Evolutionary conservation across 2,329 filamentous ascomycete genomes (phyloP), one percentile per base, ranked within the genome.

Genomic region (Clathrospora elynae): DNA sequence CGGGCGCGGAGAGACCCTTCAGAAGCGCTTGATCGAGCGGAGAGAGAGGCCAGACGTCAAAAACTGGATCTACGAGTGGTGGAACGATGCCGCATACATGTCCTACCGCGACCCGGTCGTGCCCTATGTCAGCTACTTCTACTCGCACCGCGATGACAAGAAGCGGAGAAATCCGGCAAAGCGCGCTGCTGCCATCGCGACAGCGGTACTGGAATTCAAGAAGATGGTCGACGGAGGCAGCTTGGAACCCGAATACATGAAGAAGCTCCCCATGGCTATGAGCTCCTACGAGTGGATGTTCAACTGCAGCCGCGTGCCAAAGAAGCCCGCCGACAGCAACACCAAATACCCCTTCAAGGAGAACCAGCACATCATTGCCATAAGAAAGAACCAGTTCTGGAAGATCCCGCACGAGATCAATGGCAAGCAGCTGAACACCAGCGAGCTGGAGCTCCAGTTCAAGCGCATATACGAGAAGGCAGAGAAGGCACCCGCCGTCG

Each of bases 281-380:
- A 90, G 90, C 78, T 93, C 89, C 68, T 97, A 96, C 78, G 79
- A 96, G 76, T 97, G 86, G 82, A 99, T 99, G 93, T 99, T 99
- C 82, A 97, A 99, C 74, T 84, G 83, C 73, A 88, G 83, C 72
- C 86, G 93, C 59, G 85, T 97, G 26, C 86, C 92, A 19, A 87
- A 87, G 39, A 86, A 86, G 63, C 87, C 89, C 9, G 81, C 84
- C 22, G 93, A 99, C 68, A 83, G 89, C 66, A 87, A 88, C 7
- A 77, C 87, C 68, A 96, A 96, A 75, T 96, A 86, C 73, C 74
- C 84, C 8, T 73, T 82, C 45, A 75, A 82, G 48, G 81, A 87
- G 52, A 82, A 96, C 78, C 87, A 92, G 75, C 87, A 97, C 75
- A 88, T 99, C 57, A 73, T 96, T 34, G 93, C 84, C 24, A 81